These are phyloP conservation scores for Trichoderma arundinaceum DNA, from an alignment of 2,329 filamentous ascomycete genomes.

Conservation along the genomic window DNA sequence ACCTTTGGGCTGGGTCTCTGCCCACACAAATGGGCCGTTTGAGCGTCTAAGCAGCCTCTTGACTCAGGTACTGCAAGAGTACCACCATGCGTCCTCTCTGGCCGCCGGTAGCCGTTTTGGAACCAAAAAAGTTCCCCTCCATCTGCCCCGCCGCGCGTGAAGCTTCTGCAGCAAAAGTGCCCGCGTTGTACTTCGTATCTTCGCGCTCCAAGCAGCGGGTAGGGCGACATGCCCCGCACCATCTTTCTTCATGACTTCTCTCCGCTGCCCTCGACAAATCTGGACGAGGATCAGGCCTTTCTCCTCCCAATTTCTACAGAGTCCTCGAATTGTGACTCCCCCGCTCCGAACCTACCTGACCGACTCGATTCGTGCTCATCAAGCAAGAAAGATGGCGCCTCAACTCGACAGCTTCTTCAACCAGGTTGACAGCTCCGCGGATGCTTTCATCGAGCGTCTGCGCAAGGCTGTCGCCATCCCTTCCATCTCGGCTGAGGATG, in stretches of 20 bases:
- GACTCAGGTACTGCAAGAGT: constrained; percentile 1
- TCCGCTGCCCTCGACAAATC: constrained; percentile 37
- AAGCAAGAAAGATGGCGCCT: constrained; percentile 81
- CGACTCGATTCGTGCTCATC: constrained; percentile 59
- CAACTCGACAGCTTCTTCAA: constrained; percentile 92
- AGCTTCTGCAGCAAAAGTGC: constrained; percentile 28
- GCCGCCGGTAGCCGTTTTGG: constrained; percentile 41
- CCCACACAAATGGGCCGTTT: background rate
- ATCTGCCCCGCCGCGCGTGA: constrained; percentile 29
- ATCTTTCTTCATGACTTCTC: constrained; percentile 43
- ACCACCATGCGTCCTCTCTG: constrained; percentile 3
- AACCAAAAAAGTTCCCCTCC: constrained; percentile 22
- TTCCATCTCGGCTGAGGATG: constrained; percentile 90
- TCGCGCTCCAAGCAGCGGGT: constrained; percentile 36
- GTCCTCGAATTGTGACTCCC: constrained; percentile 1
- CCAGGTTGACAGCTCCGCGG: constrained; percentile 81
- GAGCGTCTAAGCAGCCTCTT: background rate
- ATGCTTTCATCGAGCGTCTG: constrained; percentile 86
- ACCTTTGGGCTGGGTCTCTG: background rate
- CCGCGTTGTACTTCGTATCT: constrained; percentile 11
- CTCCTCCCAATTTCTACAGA: constrained; percentile 34
- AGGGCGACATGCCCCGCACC: constrained; percentile 55
- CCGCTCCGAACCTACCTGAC: constrained; percentile 55
- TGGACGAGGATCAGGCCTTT: constrained; percentile 35
- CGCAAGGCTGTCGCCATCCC: constrained; percentile 94